Base-by-base conservation (phyloP, 306 rosid genomes). In the Cicer bijugum region DNA sequence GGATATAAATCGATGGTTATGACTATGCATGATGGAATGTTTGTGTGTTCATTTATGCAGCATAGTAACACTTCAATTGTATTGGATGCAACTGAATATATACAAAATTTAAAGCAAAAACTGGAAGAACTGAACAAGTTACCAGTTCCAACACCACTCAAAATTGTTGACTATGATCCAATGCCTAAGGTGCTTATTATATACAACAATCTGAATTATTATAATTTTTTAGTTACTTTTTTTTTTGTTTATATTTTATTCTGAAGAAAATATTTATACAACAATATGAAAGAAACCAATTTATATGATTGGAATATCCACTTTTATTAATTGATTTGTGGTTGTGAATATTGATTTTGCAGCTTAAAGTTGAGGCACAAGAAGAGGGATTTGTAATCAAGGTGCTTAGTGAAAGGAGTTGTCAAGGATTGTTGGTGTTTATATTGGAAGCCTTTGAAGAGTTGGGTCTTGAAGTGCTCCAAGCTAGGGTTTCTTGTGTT, bases 401-500 rank as follows among this genome's bases (percentile, higher is more conserved):
- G 82, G 86, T 89, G 66, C 16, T 42, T n/a, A 74, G 79, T 17
- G 57, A 82, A 71, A 84, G 50, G 72, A 82, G 75, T 19, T 84
- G 95, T 46, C 20, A 76, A 6, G 95, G 91, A 11, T 74, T 89
- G 76, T 74, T 89, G 67, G 90, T 84, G 75, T 87, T 80, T 79
- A 59, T 89, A 28, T 72, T 89, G 73, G 92, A 89, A 82, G 90
- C 95, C 43, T 67, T 89, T 68, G 90, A 84, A 81, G 85, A 82
- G 72, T 75, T 89, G 19, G 90, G 87, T 43, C 95, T 89, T 74
- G 88, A 85, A 53, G 89, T 89, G 39, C 77, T 76, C 19, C 87
- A 87, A 9, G 90, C 95, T 85, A 84, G 95, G 92, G 87, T 85
- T 85, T 89, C 95, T 67, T 87, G 89, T 79, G 81, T 74, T 1